Evolutionary conservation across 805 yeast species (phyloP).

Genomic region (Wickerhamomyces silvicola): DNA sequence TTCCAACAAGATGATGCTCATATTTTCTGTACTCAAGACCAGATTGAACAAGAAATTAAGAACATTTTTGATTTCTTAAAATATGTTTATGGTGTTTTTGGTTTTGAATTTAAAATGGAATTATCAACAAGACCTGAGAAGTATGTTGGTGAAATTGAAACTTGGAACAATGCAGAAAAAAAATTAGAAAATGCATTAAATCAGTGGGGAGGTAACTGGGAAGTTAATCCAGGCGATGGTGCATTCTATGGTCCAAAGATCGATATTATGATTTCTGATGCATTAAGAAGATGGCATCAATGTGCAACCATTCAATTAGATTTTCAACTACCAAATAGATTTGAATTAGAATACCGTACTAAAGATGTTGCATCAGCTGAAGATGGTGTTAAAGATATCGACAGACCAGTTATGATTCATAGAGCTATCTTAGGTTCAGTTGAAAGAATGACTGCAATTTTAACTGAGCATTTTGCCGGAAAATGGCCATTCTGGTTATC

Average conservation of each 20-base stretch:
- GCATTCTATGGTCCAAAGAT: conserved; percentile 95
- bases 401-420: conserved; percentile 98
- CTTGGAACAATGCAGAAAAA: conserved; percentile 89
- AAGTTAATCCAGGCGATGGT: conserved; percentile 94
- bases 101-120: conserved; percentile 94
- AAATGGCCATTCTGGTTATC: conserved; percentile 99
- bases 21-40: conserved; percentile 90
- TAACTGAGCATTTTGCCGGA: conserved; percentile 97
- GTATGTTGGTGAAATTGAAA: conserved; percentile 87
- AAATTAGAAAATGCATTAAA: conserved; percentile 79
- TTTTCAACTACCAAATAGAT: conserved; percentile 95
- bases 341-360: conserved; percentile 81
- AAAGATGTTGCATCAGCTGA: conserved; percentile 43
- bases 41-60: conserved; percentile 79
- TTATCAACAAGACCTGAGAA: conserved; percentile 96
- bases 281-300: conserved; percentile 94
- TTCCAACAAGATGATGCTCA: conserved; percentile 99
- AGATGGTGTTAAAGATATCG: conserved; percentile 44
- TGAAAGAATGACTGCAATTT: conserved; percentile 98
- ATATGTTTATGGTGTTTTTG: conserved; percentile 83
- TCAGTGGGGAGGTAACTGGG: conserved; percentile 88
- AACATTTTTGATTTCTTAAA: conserved; percentile 82
- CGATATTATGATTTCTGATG: conserved; percentile 93
- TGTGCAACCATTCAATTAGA: conserved; percentile 98
- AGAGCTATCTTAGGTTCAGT: conserved; percentile 98